These are phyloP conservation scores for Blastomyces emzantsi DNA, from an alignment of 2,329 filamentous ascomycete genomes.

Conservation along the genomic window DNA sequence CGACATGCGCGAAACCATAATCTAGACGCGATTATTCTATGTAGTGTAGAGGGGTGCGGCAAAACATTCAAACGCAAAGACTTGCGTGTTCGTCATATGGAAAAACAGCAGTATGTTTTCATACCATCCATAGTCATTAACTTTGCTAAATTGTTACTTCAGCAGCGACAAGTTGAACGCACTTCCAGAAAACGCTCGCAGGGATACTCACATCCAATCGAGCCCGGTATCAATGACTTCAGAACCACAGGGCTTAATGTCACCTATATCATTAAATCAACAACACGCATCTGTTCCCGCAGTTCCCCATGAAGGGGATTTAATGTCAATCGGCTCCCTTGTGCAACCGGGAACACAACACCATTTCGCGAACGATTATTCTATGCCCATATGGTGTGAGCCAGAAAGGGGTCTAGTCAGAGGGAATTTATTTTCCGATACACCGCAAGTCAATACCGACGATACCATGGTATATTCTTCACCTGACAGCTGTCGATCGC, in stretches of 20 bases:
- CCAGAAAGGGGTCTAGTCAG: slow-evolving; percentile 29
- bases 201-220: background rate
- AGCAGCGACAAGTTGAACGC: background rate
- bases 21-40: slow-evolving; percentile 38
- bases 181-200: background rate
- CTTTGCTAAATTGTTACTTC: background rate
- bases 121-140: background rate
- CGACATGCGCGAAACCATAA: slow-evolving; percentile 45
- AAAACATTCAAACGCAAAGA: slow-evolving; percentile 43
- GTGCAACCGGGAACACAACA: background rate
- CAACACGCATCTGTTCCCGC: background rate
- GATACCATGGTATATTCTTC: slow-evolving; percentile 38
- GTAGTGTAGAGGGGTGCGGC: slow-evolving; percentile 36
- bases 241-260: background rate
- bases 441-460: slow-evolving; percentile 31
- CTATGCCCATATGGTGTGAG: slow-evolving; percentile 28
- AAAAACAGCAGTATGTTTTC: slow-evolving; percentile 38
- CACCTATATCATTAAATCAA: background rate
- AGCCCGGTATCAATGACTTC: background rate
- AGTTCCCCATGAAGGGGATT: background rate
- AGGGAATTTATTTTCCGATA: slow-evolving; percentile 24
- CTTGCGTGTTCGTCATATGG: slow-evolving; percentile 41
- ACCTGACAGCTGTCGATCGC: slow-evolving; percentile 38
- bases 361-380: slow-evolving; percentile 12
- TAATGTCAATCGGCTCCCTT: slow-evolving; percentile 7